Percentiles rank a stretch among this genome's conserved stretches.
Conservation (phyloP, 805 yeast species). For the Wickerhamomyces strasburgensis region DNA sequence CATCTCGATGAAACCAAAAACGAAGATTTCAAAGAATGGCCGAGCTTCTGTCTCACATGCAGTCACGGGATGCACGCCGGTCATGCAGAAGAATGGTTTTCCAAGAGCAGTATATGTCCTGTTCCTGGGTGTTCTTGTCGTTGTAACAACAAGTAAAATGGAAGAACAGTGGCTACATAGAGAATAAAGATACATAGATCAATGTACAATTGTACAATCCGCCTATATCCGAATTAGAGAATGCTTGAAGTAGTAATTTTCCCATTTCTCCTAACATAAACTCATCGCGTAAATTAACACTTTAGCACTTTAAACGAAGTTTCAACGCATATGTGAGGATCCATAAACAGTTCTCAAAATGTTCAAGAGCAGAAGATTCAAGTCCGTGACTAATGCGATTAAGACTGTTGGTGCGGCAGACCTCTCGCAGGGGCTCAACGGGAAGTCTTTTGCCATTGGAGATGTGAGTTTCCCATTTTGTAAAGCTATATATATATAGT, state of each 20-base stretch:
- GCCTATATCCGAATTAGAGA: too few relatives aligned
- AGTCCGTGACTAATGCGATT: conserved; percentile 29
- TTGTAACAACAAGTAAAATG: conserved; percentile 53
- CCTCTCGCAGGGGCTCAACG: conserved; percentile 25
- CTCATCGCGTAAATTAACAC: too few relatives aligned
- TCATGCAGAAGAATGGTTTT: conserved; percentile 96
- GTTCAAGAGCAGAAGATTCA: conserved; percentile 31
- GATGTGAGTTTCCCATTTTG: conserved; percentile 26
- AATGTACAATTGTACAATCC: background rate
- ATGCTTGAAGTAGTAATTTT: background rate
- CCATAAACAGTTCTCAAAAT: too few relatives aligned
- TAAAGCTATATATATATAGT: background rate
- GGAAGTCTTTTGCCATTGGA: conserved; percentile 28
- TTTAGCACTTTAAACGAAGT: too few relatives aligned
- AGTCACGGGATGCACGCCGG: conserved; percentile 94
- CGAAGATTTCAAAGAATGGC: conserved; percentile 65
- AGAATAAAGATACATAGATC: background rate
- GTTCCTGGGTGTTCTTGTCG: conserved; percentile 88
- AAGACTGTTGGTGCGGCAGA: conserved; percentile 28
- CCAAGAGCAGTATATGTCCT: conserved; percentile 82
- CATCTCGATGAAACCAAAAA: conserved; percentile 16
- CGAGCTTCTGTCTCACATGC: conserved; percentile 85
- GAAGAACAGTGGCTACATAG: background rate
- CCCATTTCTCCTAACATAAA: background rate
- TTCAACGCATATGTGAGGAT: too few relatives aligned